A percentile compares a stretch with the other conserved stretches of the same genome.
Conservation (phyloP, 257 asterid species). For the Avicennia marina region DNA sequence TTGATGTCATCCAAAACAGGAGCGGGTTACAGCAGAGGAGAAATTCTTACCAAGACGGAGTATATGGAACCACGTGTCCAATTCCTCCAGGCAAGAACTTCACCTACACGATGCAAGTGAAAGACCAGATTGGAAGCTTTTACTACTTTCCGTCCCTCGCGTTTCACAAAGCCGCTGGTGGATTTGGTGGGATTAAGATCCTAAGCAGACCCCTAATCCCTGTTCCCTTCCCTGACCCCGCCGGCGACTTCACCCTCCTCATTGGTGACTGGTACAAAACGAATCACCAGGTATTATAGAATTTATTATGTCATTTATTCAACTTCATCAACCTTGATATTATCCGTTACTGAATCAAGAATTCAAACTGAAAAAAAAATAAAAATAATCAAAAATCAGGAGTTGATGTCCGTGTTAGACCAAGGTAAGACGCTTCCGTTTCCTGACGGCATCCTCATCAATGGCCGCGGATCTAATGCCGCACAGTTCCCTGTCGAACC, state of each 20-base stretch:
- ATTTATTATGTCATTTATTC: background rate
- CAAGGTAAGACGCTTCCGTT: constrained; percentile 33
- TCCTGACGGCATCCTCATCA: constrained; percentile 59
- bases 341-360: background rate
- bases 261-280: constrained; percentile 69
- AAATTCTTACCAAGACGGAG: constrained; percentile 65
- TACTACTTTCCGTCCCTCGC: constrained; percentile 60
- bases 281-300: constrained; percentile 38
- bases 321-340: no score
- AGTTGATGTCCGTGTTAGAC: constrained; percentile 36
- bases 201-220: constrained; percentile 64
- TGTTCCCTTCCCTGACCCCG: constrained; percentile 60
- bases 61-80: constrained; percentile 62
- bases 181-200: constrained; percentile 56
- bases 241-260: constrained; percentile 44
- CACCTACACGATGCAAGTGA: constrained; percentile 58
- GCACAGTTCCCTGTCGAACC: constrained; percentile 37
- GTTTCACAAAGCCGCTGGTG: constrained; percentile 74
- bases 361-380: background rate
- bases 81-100: constrained; percentile 67
- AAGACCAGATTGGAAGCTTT: constrained; percentile 75
- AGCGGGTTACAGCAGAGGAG: constrained; percentile 61
- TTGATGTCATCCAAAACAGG: constrained; percentile 26
- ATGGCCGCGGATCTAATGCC: constrained; percentile 41
- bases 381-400: constrained; percentile 17